Percentiles rank a stretch among this genome's conserved stretches.
These are phyloP conservation scores for Ballota nigra DNA, from an alignment of 257 asterid species.

Conservation along the genomic window DNA sequence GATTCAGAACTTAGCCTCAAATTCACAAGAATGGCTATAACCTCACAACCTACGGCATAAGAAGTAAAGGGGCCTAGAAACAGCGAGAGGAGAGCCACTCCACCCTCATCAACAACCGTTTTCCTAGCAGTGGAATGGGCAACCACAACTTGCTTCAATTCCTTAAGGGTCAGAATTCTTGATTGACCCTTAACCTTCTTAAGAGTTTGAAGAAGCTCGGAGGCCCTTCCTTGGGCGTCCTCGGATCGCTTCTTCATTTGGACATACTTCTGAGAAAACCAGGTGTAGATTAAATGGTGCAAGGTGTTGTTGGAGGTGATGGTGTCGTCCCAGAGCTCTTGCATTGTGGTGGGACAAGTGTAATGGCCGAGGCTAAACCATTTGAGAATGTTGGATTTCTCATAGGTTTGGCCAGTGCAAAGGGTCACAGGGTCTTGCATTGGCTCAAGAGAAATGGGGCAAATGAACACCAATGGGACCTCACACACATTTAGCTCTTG, in stretches of 20 bases:
- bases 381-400: conserved; percentile 73
- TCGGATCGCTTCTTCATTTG: conserved; percentile 66
- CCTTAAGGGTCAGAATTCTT: conserved; percentile 60
- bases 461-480: conserved; percentile 66
- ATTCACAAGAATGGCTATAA: conserved; percentile 53
- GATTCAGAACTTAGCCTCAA: conserved; percentile 43
- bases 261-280: conserved; percentile 66
- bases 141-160: conserved; percentile 44
- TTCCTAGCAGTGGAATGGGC: conserved; percentile 53
- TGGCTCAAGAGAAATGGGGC: conserved; percentile 77
- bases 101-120: conserved; percentile 55
- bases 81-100: conserved; percentile 47
- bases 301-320: conserved; percentile 65
- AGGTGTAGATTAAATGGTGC: conserved; percentile 49
- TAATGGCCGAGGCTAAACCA: conserved; percentile 75
- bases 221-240: conserved; percentile 61
- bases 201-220: conserved; percentile 50
- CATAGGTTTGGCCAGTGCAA: conserved; percentile 83
- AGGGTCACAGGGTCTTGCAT: conserved; percentile 92
- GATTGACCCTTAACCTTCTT: conserved; percentile 63
- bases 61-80: conserved; percentile 76
- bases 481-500: conserved; percentile 54
- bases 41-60: conserved; percentile 60
- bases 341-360: conserved; percentile 89
- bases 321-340: conserved; percentile 71